Conservation (phyloP, 768 basidiomycete species). For the Daedaleopsis sinensis region DNA sequence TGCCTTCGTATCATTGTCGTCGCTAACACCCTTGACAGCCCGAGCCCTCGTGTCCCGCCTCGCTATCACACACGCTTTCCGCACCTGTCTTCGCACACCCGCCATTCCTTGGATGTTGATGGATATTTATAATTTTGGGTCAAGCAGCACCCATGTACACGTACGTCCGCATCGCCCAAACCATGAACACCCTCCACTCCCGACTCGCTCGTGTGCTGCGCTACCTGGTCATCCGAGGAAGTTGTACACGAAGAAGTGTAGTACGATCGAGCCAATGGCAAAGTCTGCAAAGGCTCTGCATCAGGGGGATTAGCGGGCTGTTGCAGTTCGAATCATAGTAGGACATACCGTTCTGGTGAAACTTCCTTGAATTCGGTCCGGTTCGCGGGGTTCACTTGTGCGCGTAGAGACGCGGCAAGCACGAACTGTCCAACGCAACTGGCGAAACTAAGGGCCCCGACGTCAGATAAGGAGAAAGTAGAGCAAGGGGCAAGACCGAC, state of each 20-base stretch:
- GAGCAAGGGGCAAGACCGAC: constrained; percentile 50
- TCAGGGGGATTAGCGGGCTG: constrained; percentile 5
- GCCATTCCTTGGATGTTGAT: background rate
- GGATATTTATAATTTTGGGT: constrained; percentile 12
- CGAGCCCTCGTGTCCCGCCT: background rate
- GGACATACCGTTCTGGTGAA: constrained; percentile 86
- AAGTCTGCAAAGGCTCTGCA: constrained; percentile 96
- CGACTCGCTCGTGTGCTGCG: background rate
- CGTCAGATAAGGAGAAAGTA: background rate
- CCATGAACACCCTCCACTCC: background rate
- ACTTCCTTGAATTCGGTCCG: constrained; percentile 83
- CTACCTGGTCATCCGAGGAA: constrained; percentile 76
- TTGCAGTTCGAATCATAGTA: too few species aligned
- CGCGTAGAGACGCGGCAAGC: constrained; percentile 86
- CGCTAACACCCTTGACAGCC: background rate
- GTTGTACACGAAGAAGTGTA: constrained; percentile 99
- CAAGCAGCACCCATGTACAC: constrained; percentile 15
- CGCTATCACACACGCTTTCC: background rate
- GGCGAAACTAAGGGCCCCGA: constrained; percentile 65
- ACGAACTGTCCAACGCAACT: constrained; percentile 98
- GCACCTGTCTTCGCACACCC: background rate
- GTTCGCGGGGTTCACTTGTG: constrained; percentile 90
- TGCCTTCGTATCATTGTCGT: background rate
- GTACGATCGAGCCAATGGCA: constrained; percentile 88
- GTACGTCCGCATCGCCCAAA: constrained; percentile 10